These are phyloP conservation scores for Podospora bellae-mahoneyi DNA, from an alignment of 495 filamentous ascomycete genomes.

Conservation along the genomic window DNA sequence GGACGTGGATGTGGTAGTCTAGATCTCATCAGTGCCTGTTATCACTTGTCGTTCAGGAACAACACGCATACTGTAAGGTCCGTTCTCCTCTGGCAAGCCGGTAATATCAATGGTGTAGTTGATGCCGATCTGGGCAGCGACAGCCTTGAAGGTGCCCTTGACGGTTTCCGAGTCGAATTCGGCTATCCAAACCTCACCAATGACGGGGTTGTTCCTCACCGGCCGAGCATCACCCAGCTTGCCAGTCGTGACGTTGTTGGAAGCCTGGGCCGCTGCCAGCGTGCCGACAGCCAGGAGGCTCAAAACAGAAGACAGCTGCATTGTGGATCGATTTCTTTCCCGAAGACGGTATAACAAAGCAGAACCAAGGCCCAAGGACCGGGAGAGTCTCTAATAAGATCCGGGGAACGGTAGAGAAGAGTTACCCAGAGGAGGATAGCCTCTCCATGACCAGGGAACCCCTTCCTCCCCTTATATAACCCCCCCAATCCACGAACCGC, in stretches of 20 bases:
- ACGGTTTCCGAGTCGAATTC: constrained; percentile 44
- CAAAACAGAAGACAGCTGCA: constrained; percentile 41
- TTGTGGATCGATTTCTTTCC: constrained; percentile 22
- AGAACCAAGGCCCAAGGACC: neutral
- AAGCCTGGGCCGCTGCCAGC: constrained; percentile 40
- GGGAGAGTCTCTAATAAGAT: neutral
- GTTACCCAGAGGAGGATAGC: neutral
- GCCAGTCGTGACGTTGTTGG: constrained; percentile 34
- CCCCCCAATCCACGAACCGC: too few species aligned
- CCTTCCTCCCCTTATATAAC: neutral
- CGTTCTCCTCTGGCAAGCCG: constrained; percentile 58
- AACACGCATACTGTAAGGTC: constrained; percentile 67
- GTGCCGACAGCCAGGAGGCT: constrained; percentile 41
- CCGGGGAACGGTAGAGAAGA: neutral
- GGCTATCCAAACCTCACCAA: constrained; percentile 54
- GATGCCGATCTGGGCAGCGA: constrained; percentile 54
- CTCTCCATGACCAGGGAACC: neutral
- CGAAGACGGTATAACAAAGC: neutral
- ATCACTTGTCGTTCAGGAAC: neutral
- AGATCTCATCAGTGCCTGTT: neutral
- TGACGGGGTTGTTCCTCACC: constrained; percentile 55
- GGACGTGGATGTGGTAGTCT: constrained; percentile 79
- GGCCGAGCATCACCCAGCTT: constrained; percentile 53
- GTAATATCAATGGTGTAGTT: constrained; percentile 56
- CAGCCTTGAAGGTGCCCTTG: constrained; percentile 57